Evolutionary conservation across 192 early-diverging fungal species (phyloP).

Genomic region (Coemansia sp.): DNA sequence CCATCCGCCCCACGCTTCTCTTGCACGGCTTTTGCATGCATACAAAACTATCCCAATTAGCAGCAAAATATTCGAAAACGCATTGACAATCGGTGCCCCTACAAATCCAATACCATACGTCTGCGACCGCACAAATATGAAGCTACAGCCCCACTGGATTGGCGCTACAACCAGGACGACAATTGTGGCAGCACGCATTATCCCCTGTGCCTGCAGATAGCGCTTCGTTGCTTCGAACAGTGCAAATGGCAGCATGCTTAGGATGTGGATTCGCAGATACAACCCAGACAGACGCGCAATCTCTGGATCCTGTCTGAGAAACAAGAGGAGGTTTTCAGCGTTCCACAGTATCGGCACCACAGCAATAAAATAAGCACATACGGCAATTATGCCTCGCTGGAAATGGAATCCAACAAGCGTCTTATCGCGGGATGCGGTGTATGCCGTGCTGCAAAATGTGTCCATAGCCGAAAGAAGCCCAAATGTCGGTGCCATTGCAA

Average conservation of each 20-base stretch:
- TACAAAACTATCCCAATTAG: conserved; percentile 66
- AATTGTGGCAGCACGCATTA: conserved; percentile 77
- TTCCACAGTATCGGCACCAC: conserved; percentile 68
- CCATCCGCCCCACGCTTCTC: conserved; percentile 85
- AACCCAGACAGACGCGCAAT: conserved; percentile 61
- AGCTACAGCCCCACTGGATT: conserved; percentile 73
- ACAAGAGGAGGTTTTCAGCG: conserved; percentile 66
- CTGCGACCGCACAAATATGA: conserved; percentile 69
- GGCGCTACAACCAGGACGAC: conserved; percentile 69
- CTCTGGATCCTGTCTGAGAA: conserved; percentile 71
- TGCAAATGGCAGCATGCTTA: conserved; percentile 72
- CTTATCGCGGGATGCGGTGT: conserved; percentile 7
- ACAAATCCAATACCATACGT: conserved; percentile 68
- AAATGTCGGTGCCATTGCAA: conserved; percentile 3
- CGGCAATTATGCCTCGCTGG: conserved; percentile 7
- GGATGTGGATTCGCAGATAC: conserved; percentile 66
- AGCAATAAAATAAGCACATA: conserved; percentile 44
- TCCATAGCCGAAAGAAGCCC: conserved; percentile 8
- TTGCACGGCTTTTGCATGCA: conserved; percentile 59
- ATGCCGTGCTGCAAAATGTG: not conserved
- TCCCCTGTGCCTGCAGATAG: conserved; percentile 81
- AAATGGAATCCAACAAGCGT: conserved; percentile 12
- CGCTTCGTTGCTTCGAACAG: conserved; percentile 79
- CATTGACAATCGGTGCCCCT: conserved; percentile 78
- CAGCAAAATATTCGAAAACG: conserved; percentile 70